These are phyloP conservation scores for Kodamaea hsintzibuensis DNA, from an alignment of 805 yeast genomes.

Conservation along the genomic window DNA sequence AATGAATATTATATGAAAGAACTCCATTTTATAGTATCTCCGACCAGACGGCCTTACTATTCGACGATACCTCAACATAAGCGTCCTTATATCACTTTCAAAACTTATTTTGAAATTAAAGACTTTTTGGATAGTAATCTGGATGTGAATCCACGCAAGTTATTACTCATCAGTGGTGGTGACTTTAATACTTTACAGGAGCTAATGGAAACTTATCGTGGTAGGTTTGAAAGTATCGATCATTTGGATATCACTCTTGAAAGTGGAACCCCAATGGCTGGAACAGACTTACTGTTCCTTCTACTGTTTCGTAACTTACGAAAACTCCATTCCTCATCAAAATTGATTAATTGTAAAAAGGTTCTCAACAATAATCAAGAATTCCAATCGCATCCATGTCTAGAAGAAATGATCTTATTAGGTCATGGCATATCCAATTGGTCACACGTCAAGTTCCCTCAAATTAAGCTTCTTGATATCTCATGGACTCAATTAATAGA, in stretches of 20 bases:
- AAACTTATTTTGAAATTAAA: constrained; percentile 30
- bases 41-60: constrained; percentile 25
- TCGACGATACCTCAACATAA: constrained; percentile 8
- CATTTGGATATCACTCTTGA: constrained; percentile 33
- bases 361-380: constrained; percentile 1
- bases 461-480: constrained; percentile 29
- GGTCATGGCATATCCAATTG: constrained; percentile 35
- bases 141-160: constrained; percentile 27
- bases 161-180: constrained; percentile 31
- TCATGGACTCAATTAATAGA: constrained; percentile 35
- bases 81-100: constrained; percentile 16
- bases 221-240: constrained; percentile 15
- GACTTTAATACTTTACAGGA: constrained; percentile 30
- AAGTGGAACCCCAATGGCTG: constrained; percentile 19
- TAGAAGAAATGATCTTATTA: constrained; percentile 31
- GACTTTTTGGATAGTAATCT: constrained; percentile 31
- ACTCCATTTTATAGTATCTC: constrained; percentile 34
- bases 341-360: constrained; percentile 14
- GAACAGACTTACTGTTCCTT: constrained; percentile 22
- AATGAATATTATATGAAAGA: constrained; percentile 30
- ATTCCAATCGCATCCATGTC: constrained; percentile 8
- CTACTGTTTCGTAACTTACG: constrained; percentile 26
- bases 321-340: constrained; percentile 32
- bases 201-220: constrained; percentile 22
- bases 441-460: constrained; percentile 29